Evolutionary conservation across 495 filamentous ascomycete species (phyloP), one percentile per base, ranked within the genome.

Genomic region (Baudoinia panamericana): DNA sequence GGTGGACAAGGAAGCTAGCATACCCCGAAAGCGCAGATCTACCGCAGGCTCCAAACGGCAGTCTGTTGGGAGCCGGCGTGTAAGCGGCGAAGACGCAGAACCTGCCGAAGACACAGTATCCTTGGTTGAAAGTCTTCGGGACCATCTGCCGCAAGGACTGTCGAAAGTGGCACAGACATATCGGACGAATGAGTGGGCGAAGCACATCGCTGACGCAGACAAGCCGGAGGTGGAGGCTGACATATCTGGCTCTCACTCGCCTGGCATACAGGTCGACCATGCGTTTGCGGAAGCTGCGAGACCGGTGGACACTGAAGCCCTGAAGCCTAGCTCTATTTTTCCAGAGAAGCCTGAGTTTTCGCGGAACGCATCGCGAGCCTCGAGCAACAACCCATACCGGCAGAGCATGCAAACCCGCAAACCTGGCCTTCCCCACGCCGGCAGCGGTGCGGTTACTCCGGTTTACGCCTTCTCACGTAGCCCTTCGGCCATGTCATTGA

Each of bases 171-270:
- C 84, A 0, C 66, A 81, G 53, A 81, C 78, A 0, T 95, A 90
- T 51, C 74, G 88, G 32, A 95, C 86, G 4, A 93, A 93, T 50
- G 87, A 96, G 63, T 96, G 88, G 88, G 85, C 87, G 0, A 94
- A 94, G 53, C 84, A 94, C 59, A 63, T 93, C 15, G 72, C 76
- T 21, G 61, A 68, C 29, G 88, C 88, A 4, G 88, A 94, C 13
- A 62, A 59, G 3, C 86, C 84, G 18, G 76, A 82, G n/a, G 51
- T 73, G 4, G 24, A 23, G 3, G 82, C 88, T 11, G 66, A 69
- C 1, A 23, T 54, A 9, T 7, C 36, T 5, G 52, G 45, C 13
- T 49, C 52, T 2, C 37, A 36, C 12, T 57, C 54, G 13, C 56
- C 58, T n/a, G 58, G 57, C 9, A 35, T 60, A n/a, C 36, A 52